phyloP scores from a whole-genome alignment of 345 rosid species.

The Acer campestre region DNA sequence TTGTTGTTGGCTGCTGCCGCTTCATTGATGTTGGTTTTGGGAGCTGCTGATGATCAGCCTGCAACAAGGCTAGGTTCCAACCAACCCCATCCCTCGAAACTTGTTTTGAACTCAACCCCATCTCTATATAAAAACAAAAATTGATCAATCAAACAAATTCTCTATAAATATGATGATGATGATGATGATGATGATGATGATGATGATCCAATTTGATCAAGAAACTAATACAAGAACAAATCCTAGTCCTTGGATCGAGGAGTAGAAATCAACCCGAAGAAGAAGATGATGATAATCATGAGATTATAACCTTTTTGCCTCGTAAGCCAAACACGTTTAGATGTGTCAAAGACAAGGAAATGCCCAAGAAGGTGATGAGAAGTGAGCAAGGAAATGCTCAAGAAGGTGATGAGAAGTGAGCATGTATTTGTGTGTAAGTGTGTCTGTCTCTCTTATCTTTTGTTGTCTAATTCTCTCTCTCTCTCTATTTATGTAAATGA shows the following conservation, averaged over 20 bases:
- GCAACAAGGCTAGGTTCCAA: conserved; percentile 49
- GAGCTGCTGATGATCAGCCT: conserved; percentile 35
- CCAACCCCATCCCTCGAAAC: conserved; percentile 49
- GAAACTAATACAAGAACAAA: not conserved
- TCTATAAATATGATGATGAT: not conserved
- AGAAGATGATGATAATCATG: too few species aligned
- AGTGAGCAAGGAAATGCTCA: conserved; percentile 33
- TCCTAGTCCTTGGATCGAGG: conserved; percentile 43
- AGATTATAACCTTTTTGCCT: too few species aligned
- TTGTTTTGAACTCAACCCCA: conserved; percentile 55
- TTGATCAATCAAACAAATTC: not conserved
- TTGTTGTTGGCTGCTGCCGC: conserved; percentile 30
- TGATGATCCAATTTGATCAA: not conserved
- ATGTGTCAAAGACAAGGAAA: conserved; percentile 30
- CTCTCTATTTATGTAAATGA: not conserved
- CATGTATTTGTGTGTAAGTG: conserved; percentile 28
- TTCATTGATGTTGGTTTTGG: conserved; percentile 33
- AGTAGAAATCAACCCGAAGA: conserved; percentile 20
- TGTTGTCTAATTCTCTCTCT: not conserved
- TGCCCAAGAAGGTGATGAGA: conserved; percentile 34
- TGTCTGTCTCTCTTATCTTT: not conserved
- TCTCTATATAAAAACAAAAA: not conserved
- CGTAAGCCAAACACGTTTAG: not conserved
- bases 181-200: too few species aligned
- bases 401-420: conserved; percentile 49